Base-by-base conservation (phyloP, 306 rosid genomes). In the Acacia acuminata region DNA sequence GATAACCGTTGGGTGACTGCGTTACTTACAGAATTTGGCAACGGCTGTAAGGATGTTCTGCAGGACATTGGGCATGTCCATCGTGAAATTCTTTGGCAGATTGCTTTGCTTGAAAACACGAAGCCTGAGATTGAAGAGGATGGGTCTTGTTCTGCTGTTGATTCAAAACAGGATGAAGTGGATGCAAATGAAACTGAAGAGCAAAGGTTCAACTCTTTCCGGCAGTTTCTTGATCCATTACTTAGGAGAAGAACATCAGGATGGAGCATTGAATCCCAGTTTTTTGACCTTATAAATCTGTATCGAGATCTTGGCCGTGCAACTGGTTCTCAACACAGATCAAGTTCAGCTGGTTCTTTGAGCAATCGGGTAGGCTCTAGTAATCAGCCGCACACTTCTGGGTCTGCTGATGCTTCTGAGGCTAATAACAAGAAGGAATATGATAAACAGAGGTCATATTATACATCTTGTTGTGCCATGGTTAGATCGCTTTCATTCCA, bases 1-100 rank as follows among this genome's bases (percentile, higher is more conserved):
- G 98, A 95, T 89, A 93, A 92, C 82, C 97, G 95, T 60, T 95
- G 98, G 98, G 89, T 93, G 71, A 87, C 94, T 48, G 94, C 98
- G 16, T 82, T 95, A 90, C 97, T 93, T 42, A 83, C 97, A 15
- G 98, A 95, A 81, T 91, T 95, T 83, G 98, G 98, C 77, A 92
- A 88, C 85, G 95, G 88, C 34, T 80, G 97, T 79, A 95, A 93
- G 86, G 97, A 93, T 88, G 98, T 95, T 45, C 85, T 95, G 79
- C 94, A 90, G 86, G 92, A 93, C 85, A 89, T 95, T 61, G 98
- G 98, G 50, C 87, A 64, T 36, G 91, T 93, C 24, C 98, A 95
- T 81, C 93, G 94, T 13, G 95, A 95, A 93, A 81, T 95, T 86
- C 73, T 92, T 69, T 95, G 98, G 98, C 97, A 95, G 89, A 89